A percentile compares a stretch with the other conserved stretches of the same genome.
Conservation (phyloP, 495 filamentous ascomycete genomes). For the Aspergillus affinis region DNA sequence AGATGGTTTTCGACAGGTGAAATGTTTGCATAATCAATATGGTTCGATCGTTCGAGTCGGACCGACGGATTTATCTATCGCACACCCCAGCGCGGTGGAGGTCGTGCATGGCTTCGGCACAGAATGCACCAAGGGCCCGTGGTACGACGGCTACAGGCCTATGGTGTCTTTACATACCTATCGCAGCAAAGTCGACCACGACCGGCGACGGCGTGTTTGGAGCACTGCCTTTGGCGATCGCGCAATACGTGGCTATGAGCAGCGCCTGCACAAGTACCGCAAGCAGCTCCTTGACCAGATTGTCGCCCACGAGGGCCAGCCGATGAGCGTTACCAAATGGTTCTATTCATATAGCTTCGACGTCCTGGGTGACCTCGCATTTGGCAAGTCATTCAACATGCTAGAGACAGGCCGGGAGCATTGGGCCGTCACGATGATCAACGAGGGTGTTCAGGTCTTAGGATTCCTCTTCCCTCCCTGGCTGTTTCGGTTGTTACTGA, state of each 20-base stretch:
- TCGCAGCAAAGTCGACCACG: conserved; percentile 26
- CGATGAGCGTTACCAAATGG: conserved; percentile 31
- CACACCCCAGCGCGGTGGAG: conserved; percentile 26
- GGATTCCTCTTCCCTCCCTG: no score
- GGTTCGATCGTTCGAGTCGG: conserved; percentile 42
- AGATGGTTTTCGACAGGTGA: conserved; percentile 26
- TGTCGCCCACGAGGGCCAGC: conserved; percentile 8
- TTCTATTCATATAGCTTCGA: conserved; percentile 38
- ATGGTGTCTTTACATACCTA: conserved; percentile 27
- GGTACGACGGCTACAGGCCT: conserved; percentile 30
- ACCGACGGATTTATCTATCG: conserved; percentile 36
- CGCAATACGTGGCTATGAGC: conserved; percentile 26
- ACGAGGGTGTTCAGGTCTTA: background rate
- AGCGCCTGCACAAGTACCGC: conserved; percentile 22
- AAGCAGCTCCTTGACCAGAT: conserved; percentile 17
- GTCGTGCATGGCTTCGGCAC: conserved; percentile 19
- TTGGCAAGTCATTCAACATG: conserved; percentile 36
- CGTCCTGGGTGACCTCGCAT: conserved; percentile 42
- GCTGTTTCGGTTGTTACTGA: no score
- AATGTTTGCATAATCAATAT: conserved; percentile 34
- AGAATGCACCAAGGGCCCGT: conserved; percentile 28
- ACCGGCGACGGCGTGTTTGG: conserved; percentile 35
- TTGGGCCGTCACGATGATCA: conserved; percentile 25
- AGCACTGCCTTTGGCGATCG: conserved; percentile 29
- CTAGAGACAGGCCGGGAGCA: conserved; percentile 26